These are phyloP conservation scores for Cornus kousa DNA, from an alignment of 148 eudicot genomes.

Conservation along the genomic window DNA sequence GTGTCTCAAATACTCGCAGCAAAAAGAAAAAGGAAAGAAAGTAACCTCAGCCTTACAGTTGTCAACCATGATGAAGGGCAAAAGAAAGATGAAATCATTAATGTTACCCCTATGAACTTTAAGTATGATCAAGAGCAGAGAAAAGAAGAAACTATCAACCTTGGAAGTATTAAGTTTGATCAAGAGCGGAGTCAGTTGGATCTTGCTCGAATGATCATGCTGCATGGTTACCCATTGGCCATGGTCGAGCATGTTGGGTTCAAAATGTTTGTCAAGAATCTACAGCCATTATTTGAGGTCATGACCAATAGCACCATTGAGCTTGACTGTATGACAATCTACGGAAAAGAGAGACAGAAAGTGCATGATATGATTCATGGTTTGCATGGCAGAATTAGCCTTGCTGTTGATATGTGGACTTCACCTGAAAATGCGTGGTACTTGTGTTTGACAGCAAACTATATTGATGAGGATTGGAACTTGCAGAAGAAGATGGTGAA, in stretches of 20 bases:
- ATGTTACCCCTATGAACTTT: conserved; percentile 41
- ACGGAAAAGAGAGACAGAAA: conserved; percentile 72
- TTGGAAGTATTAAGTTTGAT: conserved; percentile 71
- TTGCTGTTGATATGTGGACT: conserved; percentile 81
- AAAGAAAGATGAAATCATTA: conserved; percentile 60
- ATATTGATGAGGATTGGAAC: conserved; percentile 83
- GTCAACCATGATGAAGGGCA: conserved; percentile 54
- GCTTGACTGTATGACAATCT: conserved; percentile 69
- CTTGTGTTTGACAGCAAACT: conserved; percentile 78
- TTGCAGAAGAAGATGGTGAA: conserved; percentile 76
- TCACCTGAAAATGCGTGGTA: conserved; percentile 73
- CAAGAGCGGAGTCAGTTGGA: conserved; percentile 83
- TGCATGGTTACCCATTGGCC: conserved; percentile 87
- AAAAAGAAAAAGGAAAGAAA: conserved; percentile 76
- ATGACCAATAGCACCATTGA: conserved; percentile 57
- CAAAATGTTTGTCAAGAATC: conserved; percentile 82
- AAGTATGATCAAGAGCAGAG: conserved; percentile 72
- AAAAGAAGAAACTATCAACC: conserved; percentile 57
- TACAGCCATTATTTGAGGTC: conserved; percentile 84
- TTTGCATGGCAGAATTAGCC: conserved; percentile 72
- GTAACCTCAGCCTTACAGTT: conserved; percentile 39
- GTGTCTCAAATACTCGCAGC: conserved; percentile 82
- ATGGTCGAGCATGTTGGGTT: conserved; percentile 94
- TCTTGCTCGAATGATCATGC: conserved; percentile 91
- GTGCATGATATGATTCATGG: conserved; percentile 51